phyloP scores from a whole-genome alignment of 1,284 basidiomycete genomes.

The Singerocomus rubriflavus region DNA sequence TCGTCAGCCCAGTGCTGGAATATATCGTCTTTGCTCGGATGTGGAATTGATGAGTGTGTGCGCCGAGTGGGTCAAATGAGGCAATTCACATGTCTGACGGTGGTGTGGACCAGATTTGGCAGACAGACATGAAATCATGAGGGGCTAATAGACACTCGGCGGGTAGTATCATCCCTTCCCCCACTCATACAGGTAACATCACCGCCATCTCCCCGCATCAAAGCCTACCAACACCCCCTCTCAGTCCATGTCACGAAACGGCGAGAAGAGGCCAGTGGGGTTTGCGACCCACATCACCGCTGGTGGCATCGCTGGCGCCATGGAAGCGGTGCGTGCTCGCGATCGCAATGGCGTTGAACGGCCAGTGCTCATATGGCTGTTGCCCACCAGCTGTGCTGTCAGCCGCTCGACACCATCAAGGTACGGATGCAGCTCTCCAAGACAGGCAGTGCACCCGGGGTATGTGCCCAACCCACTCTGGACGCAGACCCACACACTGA shows the following conservation, averaged over 20 bases:
- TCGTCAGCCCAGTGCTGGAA: neutral
- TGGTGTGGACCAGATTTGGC: neutral
- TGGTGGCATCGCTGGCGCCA: slow-evolving; percentile 87
- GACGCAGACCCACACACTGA: slow-evolving; percentile 49
- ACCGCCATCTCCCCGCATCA: neutral
- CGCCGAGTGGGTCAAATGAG: slow-evolving; percentile 19
- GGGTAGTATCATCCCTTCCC: neutral
- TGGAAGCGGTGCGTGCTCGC: slow-evolving; percentile 73
- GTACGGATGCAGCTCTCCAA: slow-evolving; percentile 96
- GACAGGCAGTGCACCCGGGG: slow-evolving; percentile 75
- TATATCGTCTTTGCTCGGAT: neutral
- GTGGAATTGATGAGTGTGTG: no score
- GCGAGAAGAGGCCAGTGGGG: slow-evolving; percentile 69
- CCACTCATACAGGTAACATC: neutral
- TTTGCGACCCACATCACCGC: slow-evolving; percentile 91
- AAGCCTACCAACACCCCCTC: neutral
- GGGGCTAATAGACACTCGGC: slow-evolving; percentile 5
- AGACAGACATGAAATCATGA: slow-evolving; percentile 17
- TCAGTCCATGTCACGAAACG: slow-evolving; percentile 51
- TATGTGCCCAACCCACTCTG: slow-evolving; percentile 53
- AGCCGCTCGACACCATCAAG: slow-evolving; percentile 96
- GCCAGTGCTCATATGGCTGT: neutral
- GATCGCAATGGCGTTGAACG: neutral
- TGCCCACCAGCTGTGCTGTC: slow-evolving; percentile 59
- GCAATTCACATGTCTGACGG: slow-evolving; percentile 31